Conservation (phyloP, 2,329 filamentous ascomycete genomes). For the Coniella vitis region DNA sequence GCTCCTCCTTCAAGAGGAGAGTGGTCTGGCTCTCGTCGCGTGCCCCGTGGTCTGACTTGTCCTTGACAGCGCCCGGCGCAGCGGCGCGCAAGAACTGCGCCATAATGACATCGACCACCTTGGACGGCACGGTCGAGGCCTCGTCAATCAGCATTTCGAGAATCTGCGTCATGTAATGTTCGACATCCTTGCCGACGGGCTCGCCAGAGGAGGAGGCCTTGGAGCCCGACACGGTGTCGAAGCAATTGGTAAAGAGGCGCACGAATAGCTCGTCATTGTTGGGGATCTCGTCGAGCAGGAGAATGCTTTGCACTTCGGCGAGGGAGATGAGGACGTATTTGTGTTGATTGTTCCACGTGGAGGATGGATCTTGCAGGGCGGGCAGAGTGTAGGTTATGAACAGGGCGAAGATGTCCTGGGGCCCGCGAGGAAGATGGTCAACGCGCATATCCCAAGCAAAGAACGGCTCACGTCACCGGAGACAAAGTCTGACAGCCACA, state of each 20-base stretch:
- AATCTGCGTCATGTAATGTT: constrained; percentile 84
- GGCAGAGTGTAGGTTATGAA: constrained; percentile 80
- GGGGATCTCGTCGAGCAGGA: constrained; percentile 82
- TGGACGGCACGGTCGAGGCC: constrained; percentile 64
- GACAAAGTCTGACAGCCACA: neutral
- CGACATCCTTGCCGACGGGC: constrained; percentile 84
- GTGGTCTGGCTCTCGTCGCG: constrained; percentile 74
- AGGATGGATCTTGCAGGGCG: constrained; percentile 74
- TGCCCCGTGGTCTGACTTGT: constrained; percentile 46
- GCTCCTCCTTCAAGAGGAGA: constrained; percentile 77
- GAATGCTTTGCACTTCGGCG: constrained; percentile 87
- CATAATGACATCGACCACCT: constrained; percentile 87
- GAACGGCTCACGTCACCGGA: no score
- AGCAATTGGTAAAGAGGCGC: constrained; percentile 79
- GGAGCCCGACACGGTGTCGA: constrained; percentile 81
- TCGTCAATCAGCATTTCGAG: constrained; percentile 85
- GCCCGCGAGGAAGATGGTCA: neutral
- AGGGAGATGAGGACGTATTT: constrained; percentile 85
- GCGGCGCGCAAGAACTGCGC: constrained; percentile 91
- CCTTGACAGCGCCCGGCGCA: constrained; percentile 56
- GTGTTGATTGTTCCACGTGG: constrained; percentile 90
- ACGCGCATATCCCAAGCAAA: neutral
- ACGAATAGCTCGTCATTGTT: constrained; percentile 72
- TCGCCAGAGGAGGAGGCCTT: constrained; percentile 70
- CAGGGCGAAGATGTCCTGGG: constrained; percentile 83